Base-by-base conservation (phyloP, 192 early-diverging fungal genomes). In the Coemansia sp. region DNA sequence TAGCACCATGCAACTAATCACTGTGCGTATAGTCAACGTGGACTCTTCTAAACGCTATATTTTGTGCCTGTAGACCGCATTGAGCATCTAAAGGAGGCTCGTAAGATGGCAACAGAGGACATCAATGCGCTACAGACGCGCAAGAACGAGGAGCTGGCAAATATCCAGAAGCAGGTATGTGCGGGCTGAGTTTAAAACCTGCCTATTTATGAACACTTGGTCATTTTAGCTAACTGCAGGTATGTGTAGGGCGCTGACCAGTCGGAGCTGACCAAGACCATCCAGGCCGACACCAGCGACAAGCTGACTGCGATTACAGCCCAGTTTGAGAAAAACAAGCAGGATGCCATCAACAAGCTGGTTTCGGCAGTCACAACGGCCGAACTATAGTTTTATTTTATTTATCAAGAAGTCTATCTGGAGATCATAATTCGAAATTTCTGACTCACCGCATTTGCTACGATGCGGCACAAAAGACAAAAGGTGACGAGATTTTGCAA, bases 31-130 rank as follows among this genome's bases (percentile, higher is more conserved):
- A 32, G 3, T 32, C 29, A 32, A 32, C 29, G 5, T 6, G 6
- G 5, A 6, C 4, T 32, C 29, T 32, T 32, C 10, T 43, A 43
- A 43, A 43, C 41, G 15, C 41, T 11, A 15, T 43, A 11, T 43
- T 43, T 43, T 11, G 8, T 29, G 47, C 17, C 17, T 66, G 59
- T 81, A 81, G 78, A 95, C 82, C 93, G 96, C 57, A 87, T 93
- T 55, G 88, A 95, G 76, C 87, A 93, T 49, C 83, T 98, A 53
- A 94, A 95, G 84, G 94, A 94, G 70, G 96, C 96, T n/a, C 90
- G 96, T 62, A 87, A 90, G 10, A 93, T 95, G 66, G 96, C 96
- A 24, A 84, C 83, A 61, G 93, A 93, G 79, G 96, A 95, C 55
- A 95, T 98, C 62, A 90, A 92, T 48, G 83, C 83, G 39, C 83